Evolutionary conservation across 169 alveolate genomes (phyloP), one percentile per base, ranked within the genome.

Genomic region (Plasmodium gonderi): DNA sequence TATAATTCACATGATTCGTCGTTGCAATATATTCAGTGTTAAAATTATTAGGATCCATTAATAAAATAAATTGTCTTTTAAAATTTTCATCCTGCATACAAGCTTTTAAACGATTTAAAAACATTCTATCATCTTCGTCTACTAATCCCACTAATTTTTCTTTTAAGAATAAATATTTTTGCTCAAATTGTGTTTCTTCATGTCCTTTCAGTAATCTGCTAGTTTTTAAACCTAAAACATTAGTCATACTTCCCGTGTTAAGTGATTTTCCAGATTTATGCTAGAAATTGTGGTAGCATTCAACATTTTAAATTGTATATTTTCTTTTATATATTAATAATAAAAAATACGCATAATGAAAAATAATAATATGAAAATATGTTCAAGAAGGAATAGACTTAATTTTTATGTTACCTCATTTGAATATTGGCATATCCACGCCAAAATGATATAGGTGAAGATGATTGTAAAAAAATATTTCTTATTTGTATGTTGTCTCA

Each of bases 151-250:
- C 2, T 20, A 60, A 60, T 60, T 60, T 60, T 60, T 6, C 31
- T 9, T 20, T 60, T 20, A 17, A 17, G 26, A 7, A 2, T 20
- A 23, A 29, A 60, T 60, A 60, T 20, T 60, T 36, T 3, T 2
- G 40, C 17, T 6, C 5, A 1, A 23, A 1, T 36, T 60, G 17
- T 7, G 72, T 20, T 20, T 60, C 40, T 20, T 60, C 72, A 8
- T 60, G 26, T 60, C 72, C 72, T 60, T 14, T 60, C 36, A 60
- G 72, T 60, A 60, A 20, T 60, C 72, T 60, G 72, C 72, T 60
- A 60, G 72, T 60, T 60, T 11, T 60, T 17, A 23, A 12, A 36
- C 8, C 26, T n/a, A n/a, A 5, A 12, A 23, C 72, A 60, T 60
- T 60, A 14, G 17, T 20, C 5, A 0, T 36, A 23, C 9, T 60